These are phyloP conservation scores for Fragilariopsis cylindrus DNA, from an alignment of 108 stramenopile genomes.

Conservation along the genomic window DNA sequence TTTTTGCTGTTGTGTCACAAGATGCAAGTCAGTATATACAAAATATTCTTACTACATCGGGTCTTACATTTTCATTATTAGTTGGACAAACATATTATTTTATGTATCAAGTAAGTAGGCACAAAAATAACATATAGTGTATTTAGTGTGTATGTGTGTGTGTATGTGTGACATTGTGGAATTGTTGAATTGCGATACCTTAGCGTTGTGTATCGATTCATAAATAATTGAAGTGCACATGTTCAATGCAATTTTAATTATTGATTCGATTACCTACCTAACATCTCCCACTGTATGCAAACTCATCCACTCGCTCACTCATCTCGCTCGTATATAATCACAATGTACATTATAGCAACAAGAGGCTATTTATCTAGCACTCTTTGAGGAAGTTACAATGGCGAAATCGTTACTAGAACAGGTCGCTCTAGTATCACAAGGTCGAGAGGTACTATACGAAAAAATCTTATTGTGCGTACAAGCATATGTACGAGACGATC, in stretches of 20 bases:
- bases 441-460: slow-evolving; percentile 67
- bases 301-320: not conserved
- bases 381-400: slow-evolving; percentile 85
- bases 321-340: not conserved
- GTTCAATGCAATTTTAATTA: too few species aligned
- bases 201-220: too few species aligned
- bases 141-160: too few species aligned
- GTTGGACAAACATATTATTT: slow-evolving; percentile 90
- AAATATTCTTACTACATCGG: slow-evolving; percentile 77
- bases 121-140: not conserved
- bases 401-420: slow-evolving; percentile 86
- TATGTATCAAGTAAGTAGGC: slow-evolving; percentile 61
- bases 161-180: too few species aligned
- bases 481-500: slow-evolving; percentile 70
- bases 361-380: slow-evolving; percentile 79
- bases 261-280: too few species aligned
- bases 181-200: too few species aligned
- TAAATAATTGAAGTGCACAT: too few species aligned
- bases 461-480: slow-evolving; percentile 63
- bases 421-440: slow-evolving; percentile 82
- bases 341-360: slow-evolving; percentile 45
- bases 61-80: slow-evolving; percentile 75
- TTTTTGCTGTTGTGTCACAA: slow-evolving; percentile 75
- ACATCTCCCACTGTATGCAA: not conserved
- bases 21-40: slow-evolving; percentile 88